phyloP scores from a whole-genome alignment of 2,329 filamentous ascomycete genomes.

The Coniochaeta prunicola region DNA sequence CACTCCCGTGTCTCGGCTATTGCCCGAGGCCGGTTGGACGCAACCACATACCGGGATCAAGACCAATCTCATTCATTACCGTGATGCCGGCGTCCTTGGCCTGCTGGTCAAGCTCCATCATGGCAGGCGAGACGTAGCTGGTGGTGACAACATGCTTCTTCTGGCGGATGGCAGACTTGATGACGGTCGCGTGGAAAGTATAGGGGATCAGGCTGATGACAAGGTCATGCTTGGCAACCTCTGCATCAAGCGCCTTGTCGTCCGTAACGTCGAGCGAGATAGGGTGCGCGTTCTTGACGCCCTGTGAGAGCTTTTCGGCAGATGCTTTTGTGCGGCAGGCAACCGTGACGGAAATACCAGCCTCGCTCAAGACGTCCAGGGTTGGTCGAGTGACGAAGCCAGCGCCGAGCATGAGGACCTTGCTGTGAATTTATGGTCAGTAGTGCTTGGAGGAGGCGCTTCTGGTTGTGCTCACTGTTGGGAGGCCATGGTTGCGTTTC shows the following conservation, averaged over 20 bases:
- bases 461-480: conserved; percentile 14
- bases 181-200: conserved; percentile 79
- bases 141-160: conserved; percentile 98
- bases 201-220: conserved; percentile 85
- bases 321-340: conserved; percentile 49
- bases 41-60: conserved; percentile 19
- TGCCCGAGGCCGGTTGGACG: not conserved
- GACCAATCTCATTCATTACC: conserved; percentile 94
- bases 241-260: conserved; percentile 68
- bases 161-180: conserved; percentile 84
- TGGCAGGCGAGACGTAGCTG: conserved; percentile 85
- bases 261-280: conserved; percentile 82
- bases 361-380: conserved; percentile 53
- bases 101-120: conserved; percentile 78
- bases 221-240: conserved; percentile 71
- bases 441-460: not conserved
- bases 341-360: conserved; percentile 58
- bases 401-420: conserved; percentile 40
- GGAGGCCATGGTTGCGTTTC: conserved; percentile 13
- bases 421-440: conserved; percentile 10
- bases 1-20: not conserved
- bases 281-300: conserved; percentile 64
- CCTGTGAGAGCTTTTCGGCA: conserved; percentile 67
- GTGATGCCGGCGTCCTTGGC: conserved; percentile 89
- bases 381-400: conserved; percentile 58